Percentiles rank a stretch among this genome's conserved stretches.
These are phyloP conservation scores for Jacaranda mimosifolia DNA, from an alignment of 257 asterid species.

Conservation along the genomic window DNA sequence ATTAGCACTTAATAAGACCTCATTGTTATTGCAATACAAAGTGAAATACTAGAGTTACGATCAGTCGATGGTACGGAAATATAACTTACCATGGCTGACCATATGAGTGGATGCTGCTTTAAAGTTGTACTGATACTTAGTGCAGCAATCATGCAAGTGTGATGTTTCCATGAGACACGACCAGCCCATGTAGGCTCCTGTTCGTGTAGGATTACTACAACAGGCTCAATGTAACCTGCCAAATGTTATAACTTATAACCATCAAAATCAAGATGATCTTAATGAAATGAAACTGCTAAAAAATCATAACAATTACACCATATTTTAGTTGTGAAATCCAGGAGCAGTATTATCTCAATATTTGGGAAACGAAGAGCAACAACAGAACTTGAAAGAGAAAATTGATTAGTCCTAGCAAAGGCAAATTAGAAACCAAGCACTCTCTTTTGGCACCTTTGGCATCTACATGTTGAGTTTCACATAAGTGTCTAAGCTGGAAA, in stretches of 20 bases:
- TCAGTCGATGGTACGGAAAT: background rate
- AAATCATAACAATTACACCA: slow-evolving; percentile 18
- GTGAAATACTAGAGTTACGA: slow-evolving; percentile 14
- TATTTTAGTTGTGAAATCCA: slow-evolving; percentile 21
- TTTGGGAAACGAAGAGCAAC: slow-evolving; percentile 21
- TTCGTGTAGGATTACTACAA: slow-evolving; percentile 94
- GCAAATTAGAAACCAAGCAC: slow-evolving; percentile 26
- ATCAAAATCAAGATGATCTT: slow-evolving; percentile 29
- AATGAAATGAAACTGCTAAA: slow-evolving; percentile 28
- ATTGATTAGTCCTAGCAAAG: slow-evolving; percentile 26
- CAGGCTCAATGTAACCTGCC: slow-evolving; percentile 98
- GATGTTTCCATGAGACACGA: slow-evolving; percentile 88
- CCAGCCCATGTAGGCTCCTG: slow-evolving; percentile 99
- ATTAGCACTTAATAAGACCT: slow-evolving; percentile 27
- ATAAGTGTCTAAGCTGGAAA: background rate
- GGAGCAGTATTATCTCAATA: slow-evolving; percentile 22
- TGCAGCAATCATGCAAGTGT: slow-evolving; percentile 91
- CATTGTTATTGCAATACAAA: slow-evolving; percentile 21
- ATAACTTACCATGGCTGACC: slow-evolving; percentile 86
- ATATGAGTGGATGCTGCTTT: slow-evolving; percentile 96
- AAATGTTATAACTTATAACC: slow-evolving; percentile 27
- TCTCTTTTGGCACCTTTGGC: slow-evolving; percentile 14
- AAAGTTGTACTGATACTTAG: slow-evolving; percentile 93
- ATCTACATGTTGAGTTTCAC: slow-evolving; percentile 10
- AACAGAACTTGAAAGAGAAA: slow-evolving; percentile 14